Percentiles rank a stretch among this genome's conserved stretches.
phyloP scores from a whole-genome alignment of 805 yeast genomes.

The Jamesozyma lodderae region DNA sequence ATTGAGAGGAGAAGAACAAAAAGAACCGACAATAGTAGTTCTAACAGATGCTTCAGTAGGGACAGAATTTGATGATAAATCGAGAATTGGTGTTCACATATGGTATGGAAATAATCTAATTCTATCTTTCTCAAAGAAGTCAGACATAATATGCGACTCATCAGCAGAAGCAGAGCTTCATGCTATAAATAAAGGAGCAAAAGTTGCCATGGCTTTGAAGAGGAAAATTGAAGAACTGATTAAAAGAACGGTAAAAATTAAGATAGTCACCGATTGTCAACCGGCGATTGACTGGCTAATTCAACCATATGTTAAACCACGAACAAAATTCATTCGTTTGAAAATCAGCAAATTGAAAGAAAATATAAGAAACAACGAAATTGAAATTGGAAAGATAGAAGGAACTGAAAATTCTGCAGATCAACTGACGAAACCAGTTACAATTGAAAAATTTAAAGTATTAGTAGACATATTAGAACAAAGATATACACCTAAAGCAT shows the following conservation, averaged over 20 bases:
- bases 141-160: not conserved
- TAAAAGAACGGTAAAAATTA: not conserved
- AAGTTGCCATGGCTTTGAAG: not conserved
- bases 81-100: not conserved
- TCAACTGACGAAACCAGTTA: not conserved
- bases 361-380: not conserved
- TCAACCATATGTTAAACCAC: not conserved
- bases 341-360: not conserved
- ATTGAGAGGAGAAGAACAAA: not conserved
- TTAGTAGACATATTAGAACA: not conserved
- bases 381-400: not conserved
- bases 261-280: not conserved
- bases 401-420: slow-evolving; percentile 1
- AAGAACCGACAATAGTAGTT: not conserved
- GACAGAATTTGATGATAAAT: not conserved
- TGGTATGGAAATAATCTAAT: not conserved
- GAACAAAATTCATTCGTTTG: not conserved
- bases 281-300: not conserved
- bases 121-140: not conserved
- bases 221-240: not conserved
- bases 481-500: not conserved
- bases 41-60: not conserved
- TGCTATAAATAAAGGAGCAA: not conserved
- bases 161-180: not conserved
- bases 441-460: not conserved